Percentiles rank a stretch among this genome's conserved stretches.
These are phyloP conservation scores for Neurospora sublineolata DNA, from an alignment of 495 filamentous ascomycete genomes.

Conservation along the genomic window DNA sequence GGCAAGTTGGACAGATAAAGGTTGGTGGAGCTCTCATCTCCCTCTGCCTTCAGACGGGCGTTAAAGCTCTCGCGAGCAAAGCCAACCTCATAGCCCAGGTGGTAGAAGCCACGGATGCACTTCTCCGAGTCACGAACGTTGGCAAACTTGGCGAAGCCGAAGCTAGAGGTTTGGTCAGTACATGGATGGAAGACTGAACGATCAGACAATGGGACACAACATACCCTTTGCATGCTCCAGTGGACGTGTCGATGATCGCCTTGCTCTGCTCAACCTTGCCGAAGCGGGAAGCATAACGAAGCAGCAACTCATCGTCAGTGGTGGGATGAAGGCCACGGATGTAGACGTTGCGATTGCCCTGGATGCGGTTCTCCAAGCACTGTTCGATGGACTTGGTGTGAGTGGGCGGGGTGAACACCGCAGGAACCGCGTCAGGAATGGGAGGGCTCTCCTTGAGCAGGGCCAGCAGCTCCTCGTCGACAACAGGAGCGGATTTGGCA, in stretches of 20 bases:
- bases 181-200: not conserved
- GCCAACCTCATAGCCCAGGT: slow-evolving; percentile 88
- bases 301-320: slow-evolving; percentile 83
- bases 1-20: slow-evolving; percentile 96
- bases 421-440: slow-evolving; percentile 83
- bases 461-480: slow-evolving; percentile 55
- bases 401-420: slow-evolving; percentile 61
- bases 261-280: slow-evolving; percentile 88
- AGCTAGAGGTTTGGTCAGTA: slow-evolving; percentile 42
- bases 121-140: slow-evolving; percentile 80
- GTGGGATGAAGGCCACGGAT: slow-evolving; percentile 90
- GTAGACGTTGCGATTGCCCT: slow-evolving; percentile 87
- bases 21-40: slow-evolving; percentile 79
- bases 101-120: slow-evolving; percentile 92
- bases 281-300: slow-evolving; percentile 72
- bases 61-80: slow-evolving; percentile 96
- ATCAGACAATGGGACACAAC: slow-evolving; percentile 8
- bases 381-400: slow-evolving; percentile 76
- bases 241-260: slow-evolving; percentile 89
- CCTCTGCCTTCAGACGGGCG: slow-evolving; percentile 82
- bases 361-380: slow-evolving; percentile 77
- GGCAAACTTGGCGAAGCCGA: slow-evolving; percentile 91
- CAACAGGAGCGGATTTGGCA: slow-evolving; percentile 35
- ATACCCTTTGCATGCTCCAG: slow-evolving; percentile 89
- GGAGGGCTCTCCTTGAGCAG: slow-evolving; percentile 63